Evolutionary conservation across 768 basidiomycete genomes (phyloP), one percentile per base, ranked within the genome.

Genomic region (Mycena vulgaris): DNA sequence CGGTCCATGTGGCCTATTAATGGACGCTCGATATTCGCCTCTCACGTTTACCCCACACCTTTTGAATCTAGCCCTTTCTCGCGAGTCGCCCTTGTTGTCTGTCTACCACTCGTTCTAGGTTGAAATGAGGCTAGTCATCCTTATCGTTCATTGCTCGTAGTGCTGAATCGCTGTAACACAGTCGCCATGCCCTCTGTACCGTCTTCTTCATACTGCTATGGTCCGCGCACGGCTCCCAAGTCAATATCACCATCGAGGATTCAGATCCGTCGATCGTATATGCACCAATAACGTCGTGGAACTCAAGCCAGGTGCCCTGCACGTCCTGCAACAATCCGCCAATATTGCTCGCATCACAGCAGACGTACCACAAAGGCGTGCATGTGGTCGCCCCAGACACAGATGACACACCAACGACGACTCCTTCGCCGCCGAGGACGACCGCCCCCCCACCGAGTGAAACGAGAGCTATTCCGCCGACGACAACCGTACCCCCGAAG

Each of bases 211-310:
- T 74, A 28, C 42, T 73, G 27, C 66, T 71, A 6, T 71, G 64
- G 63, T 52, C 72, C 13, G 77, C 76, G 10, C 49, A 71, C 28
- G 81, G 77, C 17, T 66, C 64, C 10, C 69, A 69, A 33, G 63
- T 75, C 27, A 83, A 86, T 69, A 69, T 80, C 14, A 83, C 83
- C 17, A 71, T 87, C 45, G 79, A 85, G 45, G 83, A 85, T 71
- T 76, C 79, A 14, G 78, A 84, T 68, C 74, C 80, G 0, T 78
- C 81, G 5, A 82, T 87, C 35, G 49, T 76, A n/a, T 86, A 86
- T 57, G 56, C 72, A 21, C 85, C 85, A 7, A 42, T 73, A n/a
- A 62, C 65, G 6, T 78, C 77, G 19, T 86, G 86, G 86, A 75
- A 74, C 63, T 69, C 81, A 17, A 83, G 76, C 64, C 49, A 76